These are phyloP conservation scores for Vachellia pachyceras DNA, from an alignment of 306 rosid genomes.

Conservation along the genomic window DNA sequence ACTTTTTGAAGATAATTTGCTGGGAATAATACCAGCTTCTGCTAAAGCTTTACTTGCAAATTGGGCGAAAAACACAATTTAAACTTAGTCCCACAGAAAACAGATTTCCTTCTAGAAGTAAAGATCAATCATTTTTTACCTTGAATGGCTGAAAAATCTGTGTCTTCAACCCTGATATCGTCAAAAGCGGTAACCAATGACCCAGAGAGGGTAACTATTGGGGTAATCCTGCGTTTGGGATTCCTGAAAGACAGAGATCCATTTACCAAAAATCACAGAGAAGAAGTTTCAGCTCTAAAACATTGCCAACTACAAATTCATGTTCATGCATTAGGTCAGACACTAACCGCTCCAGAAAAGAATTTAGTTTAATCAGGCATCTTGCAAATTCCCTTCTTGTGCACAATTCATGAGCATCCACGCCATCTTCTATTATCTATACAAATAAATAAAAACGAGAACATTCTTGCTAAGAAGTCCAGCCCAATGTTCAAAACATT, in stretches of 20 bases:
- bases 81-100: constrained; percentile 33
- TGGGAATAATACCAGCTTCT: constrained; percentile 84
- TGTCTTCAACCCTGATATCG: constrained; percentile 63
- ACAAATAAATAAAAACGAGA: constrained; percentile 53
- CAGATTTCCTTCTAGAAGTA: constrained; percentile 1
- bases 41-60: constrained; percentile 68
- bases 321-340: constrained; percentile 21
- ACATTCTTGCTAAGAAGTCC: constrained; percentile 44
- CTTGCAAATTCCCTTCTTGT: constrained; percentile 91
- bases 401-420: constrained; percentile 79
- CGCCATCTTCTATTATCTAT: constrained; percentile 86
- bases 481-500: constrained; percentile 31
- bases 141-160: constrained; percentile 76
- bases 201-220: constrained; percentile 64
- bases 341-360: constrained; percentile 75
- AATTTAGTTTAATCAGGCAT: constrained; percentile 77
- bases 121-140: constrained; percentile 54
- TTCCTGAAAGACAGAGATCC: constrained; percentile 57
- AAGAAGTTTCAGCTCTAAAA: constrained; percentile 30
- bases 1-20: constrained; percentile 66
- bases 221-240: constrained; percentile 65
- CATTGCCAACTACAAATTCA: constrained; percentile 14
- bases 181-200: constrained; percentile 71
- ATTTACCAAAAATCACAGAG: not conserved
- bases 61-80: constrained; percentile 29